phyloP scores from a whole-genome alignment of 345 rosid genomes.

The Schrenkiella parvula region DNA sequence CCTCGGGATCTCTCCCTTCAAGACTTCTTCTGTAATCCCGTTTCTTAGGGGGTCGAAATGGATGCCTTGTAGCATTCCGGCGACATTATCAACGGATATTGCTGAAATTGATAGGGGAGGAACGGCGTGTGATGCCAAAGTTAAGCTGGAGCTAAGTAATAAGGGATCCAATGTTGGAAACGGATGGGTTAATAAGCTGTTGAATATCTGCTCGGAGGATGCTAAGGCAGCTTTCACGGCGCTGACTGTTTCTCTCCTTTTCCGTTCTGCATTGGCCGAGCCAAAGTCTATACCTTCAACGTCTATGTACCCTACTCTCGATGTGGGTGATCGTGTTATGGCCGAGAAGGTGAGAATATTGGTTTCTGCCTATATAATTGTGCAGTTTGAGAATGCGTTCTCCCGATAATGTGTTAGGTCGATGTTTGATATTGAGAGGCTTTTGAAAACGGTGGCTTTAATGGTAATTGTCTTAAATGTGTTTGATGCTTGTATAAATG shows the following conservation, averaged over 20 bases:
- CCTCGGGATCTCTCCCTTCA: conserved; percentile 54
- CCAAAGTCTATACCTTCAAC: conserved; percentile 77
- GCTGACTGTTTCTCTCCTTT: conserved; percentile 66
- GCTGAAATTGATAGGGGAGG: conserved; percentile 46
- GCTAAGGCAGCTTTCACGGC: conserved; percentile 85
- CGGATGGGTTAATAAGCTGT: conserved; percentile 60
- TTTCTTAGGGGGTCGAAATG: conserved; percentile 69
- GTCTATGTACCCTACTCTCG: conserved; percentile 88
- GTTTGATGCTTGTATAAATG: background rate
- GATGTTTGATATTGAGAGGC: background rate
- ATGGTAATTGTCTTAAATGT: background rate
- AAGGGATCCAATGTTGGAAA: conserved; percentile 30
- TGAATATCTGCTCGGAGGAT: conserved; percentile 64
- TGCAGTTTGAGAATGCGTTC: background rate
- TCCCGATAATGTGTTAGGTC: no score
- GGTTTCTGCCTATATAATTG: background rate
- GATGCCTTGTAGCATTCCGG: conserved; percentile 62
- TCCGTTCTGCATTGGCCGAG: conserved; percentile 76
- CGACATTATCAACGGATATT: conserved; percentile 28
- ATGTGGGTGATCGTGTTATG: conserved; percentile 78
- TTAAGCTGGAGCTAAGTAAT: conserved; percentile 36
- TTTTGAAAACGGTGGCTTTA: background rate
- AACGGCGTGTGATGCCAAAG: conserved; percentile 25
- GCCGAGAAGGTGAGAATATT: conserved; percentile 70
- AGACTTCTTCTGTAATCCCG: conserved; percentile 58